These are phyloP conservation scores for Aspergillus sp. DNA, from an alignment of 2,329 filamentous ascomycete genomes.

Conservation along the genomic window DNA sequence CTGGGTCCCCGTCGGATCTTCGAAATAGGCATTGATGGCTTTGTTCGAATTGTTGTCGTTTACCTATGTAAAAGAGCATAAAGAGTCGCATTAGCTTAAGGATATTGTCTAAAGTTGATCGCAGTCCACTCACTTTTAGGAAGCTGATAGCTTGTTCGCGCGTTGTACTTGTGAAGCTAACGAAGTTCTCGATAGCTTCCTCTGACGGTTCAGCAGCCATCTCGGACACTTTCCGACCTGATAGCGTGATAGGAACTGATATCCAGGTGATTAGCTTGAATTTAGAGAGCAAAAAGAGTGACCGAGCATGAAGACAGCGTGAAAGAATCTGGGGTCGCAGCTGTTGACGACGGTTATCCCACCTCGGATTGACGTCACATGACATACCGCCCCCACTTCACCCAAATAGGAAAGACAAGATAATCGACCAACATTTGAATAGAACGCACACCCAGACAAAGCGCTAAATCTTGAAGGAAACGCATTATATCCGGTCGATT, in stretches of 20 bases:
- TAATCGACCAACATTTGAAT: too few relatives aligned
- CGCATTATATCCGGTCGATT: too few relatives aligned
- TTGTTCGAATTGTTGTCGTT: slow-evolving; percentile 39
- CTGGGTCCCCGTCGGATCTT: slow-evolving; percentile 34
- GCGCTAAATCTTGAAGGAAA: too few relatives aligned
- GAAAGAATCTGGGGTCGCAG: background rate
- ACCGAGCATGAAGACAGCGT: too few relatives aligned
- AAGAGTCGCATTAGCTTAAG: slow-evolving; percentile 7
- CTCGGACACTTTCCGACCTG: background rate
- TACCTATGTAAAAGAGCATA: slow-evolving; percentile 24
- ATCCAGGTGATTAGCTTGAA: too few relatives aligned
- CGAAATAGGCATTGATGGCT: slow-evolving; percentile 44
- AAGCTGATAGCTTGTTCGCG: slow-evolving; percentile 36
- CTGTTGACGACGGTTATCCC: background rate
- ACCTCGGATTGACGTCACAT: background rate
- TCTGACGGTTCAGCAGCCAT: slow-evolving; percentile 36
- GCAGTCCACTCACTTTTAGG: slow-evolving; percentile 27
- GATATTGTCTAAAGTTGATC: background rate
- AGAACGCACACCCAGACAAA: too few relatives aligned
- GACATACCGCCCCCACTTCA: background rate
- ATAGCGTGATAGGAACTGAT: background rate
- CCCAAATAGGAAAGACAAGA: too few relatives aligned
- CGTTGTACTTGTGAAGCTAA: slow-evolving; percentile 34
- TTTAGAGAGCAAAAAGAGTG: background rate
- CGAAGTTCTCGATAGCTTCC: slow-evolving; percentile 35